Conservation (phyloP, 2,329 filamentous ascomycete genomes). For the Metarhizium brunneum region DNA sequence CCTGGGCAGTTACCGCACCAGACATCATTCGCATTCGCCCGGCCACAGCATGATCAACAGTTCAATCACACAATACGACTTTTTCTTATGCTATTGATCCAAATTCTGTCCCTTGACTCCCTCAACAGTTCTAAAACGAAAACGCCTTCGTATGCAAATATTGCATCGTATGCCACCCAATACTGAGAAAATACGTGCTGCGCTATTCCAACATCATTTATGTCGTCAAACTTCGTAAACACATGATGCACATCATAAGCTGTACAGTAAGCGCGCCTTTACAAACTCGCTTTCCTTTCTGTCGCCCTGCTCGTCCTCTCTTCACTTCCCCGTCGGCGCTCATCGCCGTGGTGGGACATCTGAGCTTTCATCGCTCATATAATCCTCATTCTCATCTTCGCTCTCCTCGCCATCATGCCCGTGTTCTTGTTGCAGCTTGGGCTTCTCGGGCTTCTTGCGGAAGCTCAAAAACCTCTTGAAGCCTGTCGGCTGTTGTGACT, state of each 20-base stretch:
- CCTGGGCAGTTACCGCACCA: too few relatives aligned
- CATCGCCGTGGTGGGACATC: slow-evolving; percentile 4
- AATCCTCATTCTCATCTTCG: slow-evolving; percentile 14
- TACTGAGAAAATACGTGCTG: neutral
- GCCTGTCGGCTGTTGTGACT: slow-evolving; percentile 23
- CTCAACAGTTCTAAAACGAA: neutral
- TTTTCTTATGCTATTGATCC: neutral
- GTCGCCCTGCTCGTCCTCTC: slow-evolving; percentile 3
- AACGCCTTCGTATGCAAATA: neutral
- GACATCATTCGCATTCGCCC: too few relatives aligned
- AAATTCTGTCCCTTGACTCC: neutral
- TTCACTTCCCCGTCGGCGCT: neutral
- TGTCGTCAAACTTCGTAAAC: neutral
- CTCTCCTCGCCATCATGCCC: slow-evolving; percentile 15
- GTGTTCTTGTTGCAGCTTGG: slow-evolving; percentile 6
- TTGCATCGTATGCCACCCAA: neutral
- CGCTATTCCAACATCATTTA: neutral
- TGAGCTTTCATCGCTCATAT: slow-evolving; percentile 6
- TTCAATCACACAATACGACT: neutral
- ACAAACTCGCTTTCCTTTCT: neutral
- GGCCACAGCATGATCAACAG: too few relatives aligned
- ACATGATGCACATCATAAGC: neutral
- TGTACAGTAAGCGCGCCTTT: neutral
- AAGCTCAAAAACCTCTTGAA: slow-evolving; percentile 38
- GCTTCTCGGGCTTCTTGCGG: slow-evolving; percentile 24